phyloP scores from a whole-genome alignment of 495 filamentous ascomycete species.

The Thozetella sp. region DNA sequence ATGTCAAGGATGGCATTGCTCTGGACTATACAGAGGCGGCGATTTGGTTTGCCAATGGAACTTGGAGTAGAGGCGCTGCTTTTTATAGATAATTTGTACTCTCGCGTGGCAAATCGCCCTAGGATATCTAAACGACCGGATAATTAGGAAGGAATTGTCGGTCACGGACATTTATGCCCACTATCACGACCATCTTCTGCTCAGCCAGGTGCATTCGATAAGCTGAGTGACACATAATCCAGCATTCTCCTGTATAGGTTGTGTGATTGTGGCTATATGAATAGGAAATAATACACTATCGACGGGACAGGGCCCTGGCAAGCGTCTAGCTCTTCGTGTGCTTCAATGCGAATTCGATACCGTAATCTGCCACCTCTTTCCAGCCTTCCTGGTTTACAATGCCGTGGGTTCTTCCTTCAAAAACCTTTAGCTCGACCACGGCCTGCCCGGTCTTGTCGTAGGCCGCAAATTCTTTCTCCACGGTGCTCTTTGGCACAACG shows the following conservation, averaged over 20 bases:
- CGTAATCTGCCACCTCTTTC: conserved; percentile 19
- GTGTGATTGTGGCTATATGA: too few species aligned
- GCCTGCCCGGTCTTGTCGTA: conserved; percentile 13
- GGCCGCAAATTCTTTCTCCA: conserved; percentile 9
- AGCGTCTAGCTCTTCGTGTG: not conserved
- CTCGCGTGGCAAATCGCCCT: too few species aligned
- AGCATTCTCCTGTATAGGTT: too few species aligned
- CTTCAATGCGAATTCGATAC: conserved; percentile 12
- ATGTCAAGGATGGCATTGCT: conserved; percentile 10
- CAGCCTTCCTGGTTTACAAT: conserved; percentile 22
- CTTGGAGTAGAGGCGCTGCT: conserved; percentile 19
- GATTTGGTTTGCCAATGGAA: conserved; percentile 28
- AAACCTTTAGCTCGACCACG: conserved; percentile 15
- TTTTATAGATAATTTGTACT: conserved; percentile 10
- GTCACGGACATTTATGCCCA: too few species aligned
- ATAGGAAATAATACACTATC: too few species aligned
- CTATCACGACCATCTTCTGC: too few species aligned
- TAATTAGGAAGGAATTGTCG: too few species aligned
- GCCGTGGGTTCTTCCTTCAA: conserved; percentile 16
- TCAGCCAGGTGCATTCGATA: too few species aligned
- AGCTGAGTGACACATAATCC: too few species aligned
- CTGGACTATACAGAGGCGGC: conserved; percentile 20
- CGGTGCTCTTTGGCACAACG: conserved; percentile 1
- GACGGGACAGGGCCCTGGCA: not conserved
- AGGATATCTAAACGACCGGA: too few species aligned